phyloP scores from a whole-genome alignment of 345 rosid genomes.

The Hibiscus syriacus region DNA sequence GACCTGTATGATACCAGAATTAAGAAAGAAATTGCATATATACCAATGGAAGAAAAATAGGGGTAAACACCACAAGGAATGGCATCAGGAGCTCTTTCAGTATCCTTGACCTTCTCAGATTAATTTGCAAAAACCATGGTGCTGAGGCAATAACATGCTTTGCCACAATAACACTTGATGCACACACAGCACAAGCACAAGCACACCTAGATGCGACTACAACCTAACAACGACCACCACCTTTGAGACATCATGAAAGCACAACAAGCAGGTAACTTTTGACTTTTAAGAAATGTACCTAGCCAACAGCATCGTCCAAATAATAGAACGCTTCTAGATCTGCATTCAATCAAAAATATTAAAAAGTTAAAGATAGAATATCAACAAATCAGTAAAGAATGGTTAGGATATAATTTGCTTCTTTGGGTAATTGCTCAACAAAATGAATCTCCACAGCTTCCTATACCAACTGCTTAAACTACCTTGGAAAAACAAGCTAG shows the following conservation, averaged over 20 bases:
- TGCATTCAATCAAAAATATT: background rate
- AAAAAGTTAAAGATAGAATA: background rate
- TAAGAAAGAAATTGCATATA: background rate
- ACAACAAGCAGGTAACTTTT: background rate
- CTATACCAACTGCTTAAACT: background rate
- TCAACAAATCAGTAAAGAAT: background rate
- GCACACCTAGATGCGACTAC: background rate
- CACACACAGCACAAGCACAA: background rate
- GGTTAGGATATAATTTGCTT: background rate
- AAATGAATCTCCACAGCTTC: background rate
- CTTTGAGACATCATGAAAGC: background rate
- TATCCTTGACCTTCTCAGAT: background rate
- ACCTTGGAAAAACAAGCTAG: background rate
- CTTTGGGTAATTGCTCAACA: background rate
- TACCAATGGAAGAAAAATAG: background rate
- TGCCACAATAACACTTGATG: background rate
- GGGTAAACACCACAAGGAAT: background rate
- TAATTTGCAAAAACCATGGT: background rate
- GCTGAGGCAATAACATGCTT: background rate
- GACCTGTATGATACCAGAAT: too few relatives aligned
- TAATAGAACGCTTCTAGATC: background rate
- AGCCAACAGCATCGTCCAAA: background rate
- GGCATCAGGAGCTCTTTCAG: background rate
- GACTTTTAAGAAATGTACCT: background rate
- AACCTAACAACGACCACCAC: background rate